Conservation (phyloP, 257 asterid genomes). For the Orobanche coerulescens region DNA sequence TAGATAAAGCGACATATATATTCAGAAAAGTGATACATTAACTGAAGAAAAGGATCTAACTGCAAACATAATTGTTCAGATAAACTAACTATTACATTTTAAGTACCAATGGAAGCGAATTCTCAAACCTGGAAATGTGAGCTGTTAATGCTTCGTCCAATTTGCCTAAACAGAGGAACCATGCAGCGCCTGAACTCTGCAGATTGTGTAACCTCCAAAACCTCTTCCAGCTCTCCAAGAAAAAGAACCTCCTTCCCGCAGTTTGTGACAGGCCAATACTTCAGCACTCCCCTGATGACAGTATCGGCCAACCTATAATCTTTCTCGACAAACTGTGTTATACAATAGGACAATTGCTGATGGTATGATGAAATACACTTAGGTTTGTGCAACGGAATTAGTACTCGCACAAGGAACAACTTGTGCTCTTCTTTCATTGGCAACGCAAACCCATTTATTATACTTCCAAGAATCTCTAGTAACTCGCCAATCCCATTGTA, state of each 20-base stretch:
- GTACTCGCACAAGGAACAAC: conserved; percentile 67
- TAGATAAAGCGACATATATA: background rate
- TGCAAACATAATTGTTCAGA: background rate
- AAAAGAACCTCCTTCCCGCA: conserved; percentile 87
- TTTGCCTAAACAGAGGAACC: conserved; percentile 76
- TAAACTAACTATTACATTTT: conserved; percentile 7
- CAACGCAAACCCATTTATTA: conserved; percentile 77
- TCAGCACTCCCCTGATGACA: conserved; percentile 66
- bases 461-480: conserved; percentile 86
- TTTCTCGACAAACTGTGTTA: conserved; percentile 80
- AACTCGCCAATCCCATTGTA: conserved; percentile 70
- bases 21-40: background rate
- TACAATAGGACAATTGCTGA: conserved; percentile 71
- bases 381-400: conserved; percentile 82
- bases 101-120: background rate
- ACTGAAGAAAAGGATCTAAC: background rate
- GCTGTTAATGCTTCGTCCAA: conserved; percentile 74
- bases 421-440: conserved; percentile 98
- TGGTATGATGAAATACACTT: conserved; percentile 58
- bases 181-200: conserved; percentile 74
- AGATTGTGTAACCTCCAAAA: conserved; percentile 71
- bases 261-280: conserved; percentile 85
- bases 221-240: conserved; percentile 80
- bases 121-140: conserved; percentile 76
- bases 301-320: conserved; percentile 71